Percentiles rank a stretch among this genome's conserved stretches.
Evolutionary conservation across 2,329 filamentous ascomycete species (phyloP).

Genomic region (Orbilia blumenaviensis): DNA sequence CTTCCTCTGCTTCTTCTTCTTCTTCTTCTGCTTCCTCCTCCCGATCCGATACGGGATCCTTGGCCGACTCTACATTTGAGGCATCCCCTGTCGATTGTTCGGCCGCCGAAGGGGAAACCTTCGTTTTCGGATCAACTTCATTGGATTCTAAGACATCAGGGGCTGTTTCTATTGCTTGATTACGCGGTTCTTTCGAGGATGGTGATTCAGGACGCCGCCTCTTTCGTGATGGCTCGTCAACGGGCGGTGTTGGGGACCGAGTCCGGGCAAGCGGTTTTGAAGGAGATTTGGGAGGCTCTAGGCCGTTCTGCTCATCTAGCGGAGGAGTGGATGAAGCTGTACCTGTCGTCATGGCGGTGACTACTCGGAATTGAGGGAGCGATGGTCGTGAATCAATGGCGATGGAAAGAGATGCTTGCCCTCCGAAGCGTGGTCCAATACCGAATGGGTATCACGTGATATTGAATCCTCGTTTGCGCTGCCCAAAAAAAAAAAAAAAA

Average conservation of each 20-base stretch:
- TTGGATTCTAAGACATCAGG: background rate
- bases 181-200: background rate
- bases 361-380: background rate
- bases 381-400: background rate
- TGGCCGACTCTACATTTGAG: background rate
- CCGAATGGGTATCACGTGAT: conserved; percentile 12
- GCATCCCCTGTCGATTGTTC: background rate
- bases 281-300: background rate
- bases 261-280: conserved; percentile 40
- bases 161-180: background rate
- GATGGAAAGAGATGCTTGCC: conserved; percentile 4
- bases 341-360: conserved; percentile 19
- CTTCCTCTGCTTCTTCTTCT: conserved; percentile 57
- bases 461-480: background rate
- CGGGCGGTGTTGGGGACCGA: conserved; percentile 22
- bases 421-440: background rate
- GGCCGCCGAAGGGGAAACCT: background rate
- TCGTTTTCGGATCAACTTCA: background rate
- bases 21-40: background rate
- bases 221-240: conserved; percentile 42
- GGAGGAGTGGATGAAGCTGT: background rate
- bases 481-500: conserved; percentile 27
- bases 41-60: background rate
- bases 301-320: background rate
- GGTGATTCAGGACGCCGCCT: conserved; percentile 29